Evolutionary conservation across 163 green algal genomes (phyloP), one percentile per base, ranked within the genome.

Genomic region (Chlamydomonas reinhardtii): DNA sequence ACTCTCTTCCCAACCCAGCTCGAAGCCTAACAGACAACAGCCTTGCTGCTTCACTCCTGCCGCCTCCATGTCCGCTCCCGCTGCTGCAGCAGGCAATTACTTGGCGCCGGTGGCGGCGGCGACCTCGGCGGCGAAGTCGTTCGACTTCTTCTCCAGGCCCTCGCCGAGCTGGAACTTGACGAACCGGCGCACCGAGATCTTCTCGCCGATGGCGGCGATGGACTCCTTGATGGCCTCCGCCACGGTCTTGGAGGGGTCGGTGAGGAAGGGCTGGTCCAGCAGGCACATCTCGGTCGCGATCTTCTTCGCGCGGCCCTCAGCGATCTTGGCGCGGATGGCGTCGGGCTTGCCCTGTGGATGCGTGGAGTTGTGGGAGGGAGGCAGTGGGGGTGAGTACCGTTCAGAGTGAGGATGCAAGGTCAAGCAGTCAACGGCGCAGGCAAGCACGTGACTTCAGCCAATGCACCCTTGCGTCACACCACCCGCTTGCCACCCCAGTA

Each of bases 111-210:
- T 98, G 85, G 94, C 91, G 31, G 94, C 95, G 15, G 97, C 97
- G 27, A 99, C 96, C 91, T 99, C 97, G n/a, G 92, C 96, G 34
- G 97, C 97, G 82, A 99, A 97, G 92, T 99, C 94, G 27, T 91
- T 87, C 1, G 69, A 75, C 92, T 96, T 97, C 95, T 99, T 99
- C 91, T 98, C 95, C 25, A 99, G 92, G 73, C 97, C 97, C 91
- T 99, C 97, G 8, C 97, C 97, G 39, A 99, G 92, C 37, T 94
- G 92, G 85, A 94, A 99, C 29, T 96, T 90, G 64, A 88, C 81
- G 73, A 99, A 99, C 34, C 97, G 94, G 35, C 95, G 91, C 43
- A 99, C 92, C 64, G 92, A 92, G 84, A 98, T 98, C 91, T 98
- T 98, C 93, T 99, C 97, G 35, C 97, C 97, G 43, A 98, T 92